phyloP scores from a whole-genome alignment of 1,139 yeast genomes.

The Pichia sp. region DNA sequence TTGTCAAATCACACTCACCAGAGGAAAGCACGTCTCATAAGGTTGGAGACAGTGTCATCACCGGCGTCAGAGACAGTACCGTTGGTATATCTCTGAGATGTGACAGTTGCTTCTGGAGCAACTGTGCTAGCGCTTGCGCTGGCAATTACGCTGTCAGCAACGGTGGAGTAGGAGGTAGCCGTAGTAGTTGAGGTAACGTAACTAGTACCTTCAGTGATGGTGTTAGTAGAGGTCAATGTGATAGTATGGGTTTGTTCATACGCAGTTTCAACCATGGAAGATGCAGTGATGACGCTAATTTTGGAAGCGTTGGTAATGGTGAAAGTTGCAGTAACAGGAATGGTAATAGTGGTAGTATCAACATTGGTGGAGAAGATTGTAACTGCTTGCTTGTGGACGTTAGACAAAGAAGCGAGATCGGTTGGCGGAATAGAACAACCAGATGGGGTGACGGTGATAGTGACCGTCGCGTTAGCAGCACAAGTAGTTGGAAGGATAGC shows the following conservation, averaged over 20 bases:
- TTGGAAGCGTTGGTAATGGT: slow-evolving; percentile 25
- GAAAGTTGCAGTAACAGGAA: slow-evolving; percentile 27
- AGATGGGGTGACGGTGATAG: slow-evolving; percentile 18
- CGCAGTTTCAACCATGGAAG: slow-evolving; percentile 24
- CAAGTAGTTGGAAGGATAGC: slow-evolving; percentile 10
- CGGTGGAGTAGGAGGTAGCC: slow-evolving; percentile 6
- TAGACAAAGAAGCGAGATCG: slow-evolving; percentile 3
- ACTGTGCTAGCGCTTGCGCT: too few relatives aligned
- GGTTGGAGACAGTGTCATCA: not conserved
- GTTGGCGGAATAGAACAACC: slow-evolving; percentile 7
- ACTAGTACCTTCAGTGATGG: not conserved
- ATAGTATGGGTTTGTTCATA: slow-evolving; percentile 17
- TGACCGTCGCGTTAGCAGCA: slow-evolving; percentile 13
- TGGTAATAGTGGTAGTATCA: slow-evolving; percentile 19
- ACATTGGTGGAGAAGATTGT: slow-evolving; percentile 11
- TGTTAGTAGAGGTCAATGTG: slow-evolving; percentile 9
- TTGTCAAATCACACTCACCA: too few relatives aligned
- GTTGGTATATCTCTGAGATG: slow-evolving; percentile 8
- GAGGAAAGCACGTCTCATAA: slow-evolving; percentile 4
- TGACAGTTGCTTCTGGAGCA: too few relatives aligned
- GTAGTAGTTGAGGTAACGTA: slow-evolving; percentile 2
- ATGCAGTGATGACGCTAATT: slow-evolving; percentile 22
- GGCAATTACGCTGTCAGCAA: too few relatives aligned
- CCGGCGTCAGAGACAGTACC: slow-evolving; percentile 2
- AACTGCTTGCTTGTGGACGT: slow-evolving; percentile 3